Conservation (phyloP, 2,329 filamentous ascomycete genomes). For the Trichocomaceae sp. region DNA sequence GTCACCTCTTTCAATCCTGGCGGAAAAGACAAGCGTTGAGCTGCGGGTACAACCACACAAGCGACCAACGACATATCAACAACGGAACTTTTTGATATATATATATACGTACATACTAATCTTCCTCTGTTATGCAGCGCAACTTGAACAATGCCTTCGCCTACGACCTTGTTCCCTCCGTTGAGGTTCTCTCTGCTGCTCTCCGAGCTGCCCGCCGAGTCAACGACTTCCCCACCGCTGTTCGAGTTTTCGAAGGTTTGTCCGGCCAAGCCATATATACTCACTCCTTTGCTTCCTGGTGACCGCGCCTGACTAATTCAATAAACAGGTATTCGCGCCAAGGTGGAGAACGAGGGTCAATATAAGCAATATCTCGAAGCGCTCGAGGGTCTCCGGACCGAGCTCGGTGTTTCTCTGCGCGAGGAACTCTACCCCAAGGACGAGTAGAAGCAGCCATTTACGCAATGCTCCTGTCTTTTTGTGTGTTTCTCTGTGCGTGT, state of each 20-base stretch:
- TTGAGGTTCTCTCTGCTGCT: conserved; percentile 82
- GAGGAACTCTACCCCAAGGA: conserved; percentile 78
- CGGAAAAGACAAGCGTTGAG: conserved; percentile 14
- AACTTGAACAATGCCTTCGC: conserved; percentile 99
- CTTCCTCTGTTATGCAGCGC: conserved; percentile 48
- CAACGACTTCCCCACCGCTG: conserved; percentile 97
- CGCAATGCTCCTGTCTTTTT: conserved; percentile 20
- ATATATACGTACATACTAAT: neutral
- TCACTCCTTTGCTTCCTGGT: neutral
- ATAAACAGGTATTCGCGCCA: conserved; percentile 82
- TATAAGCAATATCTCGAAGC: conserved; percentile 93
- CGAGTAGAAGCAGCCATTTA: conserved; percentile 23
- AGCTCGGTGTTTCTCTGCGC: conserved; percentile 85
- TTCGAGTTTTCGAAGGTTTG: conserved; percentile 97
- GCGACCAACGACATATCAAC: conserved; percentile 3
- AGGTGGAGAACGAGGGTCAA: conserved; percentile 97
- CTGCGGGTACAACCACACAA: neutral
- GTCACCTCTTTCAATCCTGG: conserved; percentile 20
- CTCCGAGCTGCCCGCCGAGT: conserved; percentile 90
- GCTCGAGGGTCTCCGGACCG: conserved; percentile 86
- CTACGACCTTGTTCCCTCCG: conserved; percentile 97
- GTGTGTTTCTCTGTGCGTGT: conserved; percentile 11
- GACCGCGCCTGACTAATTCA: neutral
- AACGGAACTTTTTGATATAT: neutral
- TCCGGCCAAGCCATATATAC: conserved; percentile 10